phyloP scores from a whole-genome alignment of 2,329 filamentous ascomycete genomes.

The Periconia sp. region DNA sequence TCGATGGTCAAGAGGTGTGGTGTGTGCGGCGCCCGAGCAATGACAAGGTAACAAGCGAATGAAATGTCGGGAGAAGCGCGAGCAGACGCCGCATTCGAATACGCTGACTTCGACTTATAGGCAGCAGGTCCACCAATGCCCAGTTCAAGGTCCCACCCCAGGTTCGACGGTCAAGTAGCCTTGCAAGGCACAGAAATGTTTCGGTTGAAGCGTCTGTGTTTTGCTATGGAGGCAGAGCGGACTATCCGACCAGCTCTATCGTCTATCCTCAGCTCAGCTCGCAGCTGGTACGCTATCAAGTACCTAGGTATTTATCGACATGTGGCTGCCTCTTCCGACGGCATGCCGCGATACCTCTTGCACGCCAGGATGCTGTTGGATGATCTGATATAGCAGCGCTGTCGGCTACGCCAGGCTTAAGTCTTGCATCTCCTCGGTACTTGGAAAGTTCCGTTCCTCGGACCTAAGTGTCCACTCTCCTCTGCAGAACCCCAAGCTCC shows the following conservation, averaged over 20 bases:
- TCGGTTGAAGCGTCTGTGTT: conserved; percentile 57
- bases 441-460: conserved; percentile 25
- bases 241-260: conserved; percentile 50
- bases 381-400: conserved; percentile 38
- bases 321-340: conserved; percentile 61
- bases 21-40: conserved; percentile 2
- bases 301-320: conserved; percentile 66
- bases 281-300: conserved; percentile 66
- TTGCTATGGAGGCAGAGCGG: conserved; percentile 76
- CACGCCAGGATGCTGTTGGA: conserved; percentile 38
- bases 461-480: conserved; percentile 15
- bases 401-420: conserved; percentile 37
- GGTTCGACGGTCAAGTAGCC: conserved; percentile 37
- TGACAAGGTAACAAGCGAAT: conserved; percentile 35
- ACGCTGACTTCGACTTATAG: conserved; percentile 19
- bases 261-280: conserved; percentile 56
- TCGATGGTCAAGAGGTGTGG: not conserved
- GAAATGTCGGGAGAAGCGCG: conserved; percentile 14
- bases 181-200: conserved; percentile 48
- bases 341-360: conserved; percentile 42
- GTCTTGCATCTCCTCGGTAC: conserved; percentile 30
- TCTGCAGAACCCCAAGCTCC: conserved; percentile 2
- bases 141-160: conserved; percentile 31
- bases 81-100: conserved; percentile 24
- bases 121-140: conserved; percentile 26